Conservation (phyloP, 768 basidiomycete genomes). For the Rhodotorula taiwanensis region DNA sequence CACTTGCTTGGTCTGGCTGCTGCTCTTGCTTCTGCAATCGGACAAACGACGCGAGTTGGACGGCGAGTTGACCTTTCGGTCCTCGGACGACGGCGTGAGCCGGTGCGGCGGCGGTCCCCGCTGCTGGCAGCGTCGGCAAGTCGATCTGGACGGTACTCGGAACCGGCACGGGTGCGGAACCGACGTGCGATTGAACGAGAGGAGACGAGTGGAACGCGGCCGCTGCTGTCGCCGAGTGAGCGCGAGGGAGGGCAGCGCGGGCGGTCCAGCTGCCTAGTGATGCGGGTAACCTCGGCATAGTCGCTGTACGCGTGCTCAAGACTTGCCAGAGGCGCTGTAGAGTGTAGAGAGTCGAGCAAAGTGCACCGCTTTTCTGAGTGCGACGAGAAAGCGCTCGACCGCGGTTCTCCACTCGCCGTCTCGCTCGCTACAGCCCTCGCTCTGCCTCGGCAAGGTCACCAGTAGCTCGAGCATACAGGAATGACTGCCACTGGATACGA, state of each 20-base stretch:
- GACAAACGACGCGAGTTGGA: slow-evolving; percentile 30
- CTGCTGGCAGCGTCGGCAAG: neutral
- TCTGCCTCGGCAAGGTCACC: no score
- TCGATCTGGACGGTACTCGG: slow-evolving; percentile 19
- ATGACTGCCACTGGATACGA: neutral
- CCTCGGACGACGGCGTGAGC: slow-evolving; percentile 16
- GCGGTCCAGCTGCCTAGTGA: neutral
- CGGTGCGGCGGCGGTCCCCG: neutral
- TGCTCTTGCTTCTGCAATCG: slow-evolving; percentile 7
- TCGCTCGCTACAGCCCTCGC: no score
- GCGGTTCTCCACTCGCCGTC: no score
- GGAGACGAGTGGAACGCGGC: neutral
- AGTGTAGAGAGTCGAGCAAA: no score
- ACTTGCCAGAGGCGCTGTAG: no score
- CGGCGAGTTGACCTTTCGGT: slow-evolving; percentile 24
- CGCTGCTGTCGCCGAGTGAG: neutral
- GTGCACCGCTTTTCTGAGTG: slow-evolving; percentile 18
- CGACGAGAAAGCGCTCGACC: no score
- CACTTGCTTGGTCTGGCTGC: no score
- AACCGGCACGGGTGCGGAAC: slow-evolving; percentile 21
- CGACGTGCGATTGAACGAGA: slow-evolving; percentile 20
- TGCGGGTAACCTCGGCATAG: no score
- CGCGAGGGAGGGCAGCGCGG: neutral
- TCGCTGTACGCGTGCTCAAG: neutral
- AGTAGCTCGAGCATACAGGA: neutral